Evolutionary conservation across 1,284 basidiomycete species (phyloP).

Genomic region (Earliella scabrosa): DNA sequence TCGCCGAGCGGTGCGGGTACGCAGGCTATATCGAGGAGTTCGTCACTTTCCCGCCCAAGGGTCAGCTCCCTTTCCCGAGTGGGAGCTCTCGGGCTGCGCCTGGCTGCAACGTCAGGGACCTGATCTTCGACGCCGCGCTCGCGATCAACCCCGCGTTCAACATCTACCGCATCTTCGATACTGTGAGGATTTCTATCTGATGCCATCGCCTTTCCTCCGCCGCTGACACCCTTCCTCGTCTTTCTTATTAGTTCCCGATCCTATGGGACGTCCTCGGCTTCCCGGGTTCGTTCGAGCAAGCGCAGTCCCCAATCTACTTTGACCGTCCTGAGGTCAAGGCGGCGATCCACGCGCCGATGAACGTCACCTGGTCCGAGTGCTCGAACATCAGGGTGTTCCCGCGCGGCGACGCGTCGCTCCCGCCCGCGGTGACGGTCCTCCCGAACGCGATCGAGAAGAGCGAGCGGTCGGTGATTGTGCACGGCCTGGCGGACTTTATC

Average conservation of each 20-base stretch:
- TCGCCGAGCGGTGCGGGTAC: slow-evolving; percentile 63
- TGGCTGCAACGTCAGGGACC: slow-evolving; percentile 71
- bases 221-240: neutral
- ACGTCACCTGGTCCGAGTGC: slow-evolving; percentile 70
- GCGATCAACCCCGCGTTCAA: slow-evolving; percentile 76
- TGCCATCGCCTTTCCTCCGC: neutral
- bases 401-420: slow-evolving; percentile 53
- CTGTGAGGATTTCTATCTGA: slow-evolving; percentile 36
- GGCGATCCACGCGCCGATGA: slow-evolving; percentile 72
- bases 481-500: slow-evolving; percentile 74
- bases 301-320: slow-evolving; percentile 62
- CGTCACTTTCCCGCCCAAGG: slow-evolving; percentile 68
- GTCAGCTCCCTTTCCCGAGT: slow-evolving; percentile 62
- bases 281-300: slow-evolving; percentile 66
- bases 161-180: slow-evolving; percentile 77
- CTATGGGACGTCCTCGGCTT: slow-evolving; percentile 81
- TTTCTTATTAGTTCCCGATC: slow-evolving; percentile 46
- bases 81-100: slow-evolving; percentile 44
- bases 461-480: slow-evolving; percentile 68
- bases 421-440: slow-evolving; percentile 65
- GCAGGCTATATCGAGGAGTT: slow-evolving; percentile 63
- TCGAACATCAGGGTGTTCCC: slow-evolving; percentile 64
- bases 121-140: slow-evolving; percentile 63
- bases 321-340: slow-evolving; percentile 70
- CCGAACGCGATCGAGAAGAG: slow-evolving; percentile 80